phyloP scores from a whole-genome alignment of 306 rosid genomes.

The Prunus mume region DNA sequence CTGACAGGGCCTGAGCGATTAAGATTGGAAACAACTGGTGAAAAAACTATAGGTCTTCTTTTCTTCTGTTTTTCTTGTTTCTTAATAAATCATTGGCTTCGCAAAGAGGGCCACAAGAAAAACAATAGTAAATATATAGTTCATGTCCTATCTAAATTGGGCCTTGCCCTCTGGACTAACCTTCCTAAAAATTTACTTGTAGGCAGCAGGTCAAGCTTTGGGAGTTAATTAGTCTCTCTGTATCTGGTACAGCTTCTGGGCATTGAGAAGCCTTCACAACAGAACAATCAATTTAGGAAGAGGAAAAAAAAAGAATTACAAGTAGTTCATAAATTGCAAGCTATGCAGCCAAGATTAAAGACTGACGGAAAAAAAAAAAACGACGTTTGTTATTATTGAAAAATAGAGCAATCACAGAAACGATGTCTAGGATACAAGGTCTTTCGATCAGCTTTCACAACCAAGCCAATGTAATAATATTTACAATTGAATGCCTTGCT shows the following conservation, averaged over 20 bases:
- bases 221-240: background rate
- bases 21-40: too few species aligned
- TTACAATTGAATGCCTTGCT: background rate
- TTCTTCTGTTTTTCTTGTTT: too few species aligned
- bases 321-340: background rate
- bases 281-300: background rate
- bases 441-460: background rate
- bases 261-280: background rate
- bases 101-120: too few species aligned
- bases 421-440: background rate
- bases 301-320: background rate
- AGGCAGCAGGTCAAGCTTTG: background rate
- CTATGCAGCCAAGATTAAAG: background rate
- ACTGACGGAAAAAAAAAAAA: background rate
- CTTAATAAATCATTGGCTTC: too few species aligned
- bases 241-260: background rate
- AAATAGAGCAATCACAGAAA: background rate
- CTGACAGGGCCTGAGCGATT: too few species aligned
- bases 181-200: background rate
- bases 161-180: too few species aligned
- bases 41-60: too few species aligned
- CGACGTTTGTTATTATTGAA: background rate
- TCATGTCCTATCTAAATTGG: too few species aligned
- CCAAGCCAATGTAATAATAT: background rate
- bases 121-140: too few species aligned